Evolutionary conservation across 371 early-diverging fungal species (phyloP), one percentile per base, ranked within the genome.

Genomic region (Apophysomyces ossiformis): DNA sequence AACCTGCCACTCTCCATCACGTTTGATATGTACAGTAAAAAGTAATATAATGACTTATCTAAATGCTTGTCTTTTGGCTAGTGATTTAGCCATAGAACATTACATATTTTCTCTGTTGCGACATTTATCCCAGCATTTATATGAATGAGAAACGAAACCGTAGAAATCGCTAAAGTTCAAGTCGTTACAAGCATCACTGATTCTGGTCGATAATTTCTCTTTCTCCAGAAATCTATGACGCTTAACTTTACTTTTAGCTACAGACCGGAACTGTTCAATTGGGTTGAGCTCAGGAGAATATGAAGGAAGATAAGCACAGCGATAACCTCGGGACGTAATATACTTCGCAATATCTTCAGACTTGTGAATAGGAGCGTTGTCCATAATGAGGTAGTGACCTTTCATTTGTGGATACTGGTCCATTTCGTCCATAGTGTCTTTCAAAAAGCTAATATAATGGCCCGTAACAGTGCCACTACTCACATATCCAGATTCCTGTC

Each of bases 341-440:
- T 57, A 58, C 37, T 62, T 50, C 13, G 36, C 21, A 16, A 63
- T 63, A n/a, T 67, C 58, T n/a, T 46, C 57, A 36, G 62, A 21
- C 62, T 38, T 67, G 46, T 39, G 21, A 21, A 66, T 66, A 3
- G 61, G 61, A 47, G 57, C 67, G 47, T 66, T 61, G 37, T 66
- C 67, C 56, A 70, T 66, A 35, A 70, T 63, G n/a, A 70, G 59
- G 54, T 66, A 58, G 36, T 63, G 44, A 8, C 70, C 67, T 70
- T 21, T 70, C 63, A 63, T 63, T 44, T 67, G 50, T 41, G 67
- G 67, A 60, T 66, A 60, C 36, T 61, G 13, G 67, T 66, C 67
- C 67, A 66, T 66, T 61, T 61, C 61, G 56, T 66, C 67, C 54
- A 21, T 1, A 38, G 67, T 67, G 45, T 38, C 67, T 37, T 67